Percentiles rank a stretch among this genome's conserved stretches.
Evolutionary conservation across 2,329 filamentous ascomycete species (phyloP).

Genomic region (Aspergillus aculeatus): DNA sequence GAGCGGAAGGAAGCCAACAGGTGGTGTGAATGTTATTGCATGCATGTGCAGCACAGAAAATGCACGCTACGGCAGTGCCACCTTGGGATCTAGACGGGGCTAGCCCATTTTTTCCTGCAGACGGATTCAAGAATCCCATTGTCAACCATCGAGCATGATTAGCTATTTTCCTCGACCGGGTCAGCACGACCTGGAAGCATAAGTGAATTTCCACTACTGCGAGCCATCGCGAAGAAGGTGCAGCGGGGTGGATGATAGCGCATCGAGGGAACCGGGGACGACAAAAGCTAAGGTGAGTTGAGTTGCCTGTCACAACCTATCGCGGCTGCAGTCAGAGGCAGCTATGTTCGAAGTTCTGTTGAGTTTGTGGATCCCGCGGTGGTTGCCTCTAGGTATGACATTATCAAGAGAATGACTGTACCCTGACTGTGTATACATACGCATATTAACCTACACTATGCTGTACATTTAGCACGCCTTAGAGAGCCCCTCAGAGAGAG

Average conservation of each 20-base stretch:
- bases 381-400: background rate
- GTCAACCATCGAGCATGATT: background rate
- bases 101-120: constrained; percentile 1
- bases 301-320: too few relatives aligned
- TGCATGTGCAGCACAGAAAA: constrained; percentile 11
- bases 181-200: too few relatives aligned
- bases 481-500: background rate
- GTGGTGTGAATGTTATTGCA: constrained; percentile 9
- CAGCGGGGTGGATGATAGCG: too few relatives aligned
- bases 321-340: too few relatives aligned
- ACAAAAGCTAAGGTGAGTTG: too few relatives aligned
- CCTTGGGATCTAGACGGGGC: constrained; percentile 1
- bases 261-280: too few relatives aligned
- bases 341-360: too few relatives aligned
- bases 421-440: background rate
- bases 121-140: constrained; percentile 3
- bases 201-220: too few relatives aligned
- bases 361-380: too few relatives aligned
- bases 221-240: too few relatives aligned
- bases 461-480: background rate
- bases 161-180: too few relatives aligned
- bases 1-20: background rate
- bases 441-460: background rate
- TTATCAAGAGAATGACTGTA: constrained; percentile 1
- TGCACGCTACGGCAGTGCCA: constrained; percentile 6